Percentiles rank a stretch among this genome's conserved stretches.
Conservation (phyloP, 1,284 basidiomycete species). For the Quambalaria eucalypti region DNA sequence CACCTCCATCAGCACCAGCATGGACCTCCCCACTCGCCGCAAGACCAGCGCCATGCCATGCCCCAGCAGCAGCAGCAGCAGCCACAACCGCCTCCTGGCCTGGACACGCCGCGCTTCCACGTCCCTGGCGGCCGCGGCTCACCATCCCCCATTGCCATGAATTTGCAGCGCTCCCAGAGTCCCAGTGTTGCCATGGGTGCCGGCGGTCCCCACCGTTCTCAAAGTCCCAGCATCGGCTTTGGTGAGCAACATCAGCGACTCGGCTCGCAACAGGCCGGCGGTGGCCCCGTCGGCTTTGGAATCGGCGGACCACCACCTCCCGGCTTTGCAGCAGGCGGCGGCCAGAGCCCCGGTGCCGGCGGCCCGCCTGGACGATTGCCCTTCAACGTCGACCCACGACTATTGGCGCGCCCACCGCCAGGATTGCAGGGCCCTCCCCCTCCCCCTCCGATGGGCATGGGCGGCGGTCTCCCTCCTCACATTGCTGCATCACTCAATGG, state of each 20-base stretch:
- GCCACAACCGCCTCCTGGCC: background rate
- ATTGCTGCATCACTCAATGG: conserved; percentile 18
- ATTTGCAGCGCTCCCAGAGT: too few relatives aligned
- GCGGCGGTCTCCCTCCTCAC: conserved; percentile 24
- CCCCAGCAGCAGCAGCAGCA: background rate
- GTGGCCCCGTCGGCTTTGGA: background rate
- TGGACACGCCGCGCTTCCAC: background rate
- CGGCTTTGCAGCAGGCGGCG: conserved; percentile 1
- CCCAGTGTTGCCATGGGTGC: conserved; percentile 8
- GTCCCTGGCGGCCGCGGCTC: conserved; percentile 4
- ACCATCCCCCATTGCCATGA: conserved; percentile 5
- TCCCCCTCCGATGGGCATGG: conserved; percentile 2
- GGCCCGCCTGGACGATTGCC: too few relatives aligned
- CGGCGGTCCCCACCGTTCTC: conserved; percentile 8
- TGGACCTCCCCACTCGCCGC: background rate
- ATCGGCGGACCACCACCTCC: background rate
- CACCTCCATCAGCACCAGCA: background rate
- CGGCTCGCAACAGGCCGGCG: background rate
- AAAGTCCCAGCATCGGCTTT: conserved; percentile 8
- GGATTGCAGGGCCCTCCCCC: conserved; percentile 13
- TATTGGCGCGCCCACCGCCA: conserved; percentile 23
- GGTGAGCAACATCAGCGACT: conserved; percentile 1
- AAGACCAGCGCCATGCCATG: conserved; percentile 4
- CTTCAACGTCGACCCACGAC: conserved; percentile 24
- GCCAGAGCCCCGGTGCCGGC: conserved; percentile 13